A percentile compares a stretch with the other conserved stretches of the same genome.
These are phyloP conservation scores for Grosmannia serpens DNA, from an alignment of 2,329 filamentous ascomycete genomes.

Conservation along the genomic window DNA sequence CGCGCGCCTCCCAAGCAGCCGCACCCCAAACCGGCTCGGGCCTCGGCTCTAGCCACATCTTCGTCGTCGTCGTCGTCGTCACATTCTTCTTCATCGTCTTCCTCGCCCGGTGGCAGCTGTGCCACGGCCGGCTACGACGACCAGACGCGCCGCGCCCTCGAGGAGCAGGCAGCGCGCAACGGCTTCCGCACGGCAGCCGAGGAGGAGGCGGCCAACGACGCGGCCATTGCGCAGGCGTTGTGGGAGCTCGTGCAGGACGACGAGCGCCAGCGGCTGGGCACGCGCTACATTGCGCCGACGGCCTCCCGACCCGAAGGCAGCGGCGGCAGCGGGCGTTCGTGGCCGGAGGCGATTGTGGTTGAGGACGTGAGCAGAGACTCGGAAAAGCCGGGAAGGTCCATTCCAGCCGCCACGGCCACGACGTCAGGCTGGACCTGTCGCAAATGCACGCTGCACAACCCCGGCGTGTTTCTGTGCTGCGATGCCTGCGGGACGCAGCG, in stretches of 20 bases:
- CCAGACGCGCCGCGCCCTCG: constrained; percentile 6
- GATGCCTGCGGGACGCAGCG: constrained; percentile 43
- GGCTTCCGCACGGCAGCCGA: constrained; percentile 77
- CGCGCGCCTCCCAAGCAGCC: constrained; percentile 27
- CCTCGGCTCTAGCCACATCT: too few species aligned
- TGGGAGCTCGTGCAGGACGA: constrained; percentile 84
- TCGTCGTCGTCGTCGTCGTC: too few species aligned
- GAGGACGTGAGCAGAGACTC: neutral
- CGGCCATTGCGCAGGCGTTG: constrained; percentile 72
- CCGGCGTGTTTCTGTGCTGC: constrained; percentile 36
- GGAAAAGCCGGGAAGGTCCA: too few species aligned
- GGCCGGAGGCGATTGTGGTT: neutral
- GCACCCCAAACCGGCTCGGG: neutral
- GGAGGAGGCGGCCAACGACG: constrained; percentile 80
- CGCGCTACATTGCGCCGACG: constrained; percentile 37
- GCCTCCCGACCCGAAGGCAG: constrained; percentile 39
- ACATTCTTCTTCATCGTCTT: neutral
- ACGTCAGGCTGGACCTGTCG: constrained; percentile 36
- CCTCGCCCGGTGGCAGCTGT: constrained; percentile 43
- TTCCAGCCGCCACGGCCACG: too few species aligned
- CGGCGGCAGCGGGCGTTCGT: constrained; percentile 15
- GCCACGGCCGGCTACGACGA: constrained; percentile 43
- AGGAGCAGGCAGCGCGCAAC: constrained; percentile 35
- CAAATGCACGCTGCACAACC: constrained; percentile 47
- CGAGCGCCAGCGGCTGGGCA: constrained; percentile 43